Conservation (phyloP, 805 yeast species). For the Groenewaldozyma tartarivorans region DNA sequence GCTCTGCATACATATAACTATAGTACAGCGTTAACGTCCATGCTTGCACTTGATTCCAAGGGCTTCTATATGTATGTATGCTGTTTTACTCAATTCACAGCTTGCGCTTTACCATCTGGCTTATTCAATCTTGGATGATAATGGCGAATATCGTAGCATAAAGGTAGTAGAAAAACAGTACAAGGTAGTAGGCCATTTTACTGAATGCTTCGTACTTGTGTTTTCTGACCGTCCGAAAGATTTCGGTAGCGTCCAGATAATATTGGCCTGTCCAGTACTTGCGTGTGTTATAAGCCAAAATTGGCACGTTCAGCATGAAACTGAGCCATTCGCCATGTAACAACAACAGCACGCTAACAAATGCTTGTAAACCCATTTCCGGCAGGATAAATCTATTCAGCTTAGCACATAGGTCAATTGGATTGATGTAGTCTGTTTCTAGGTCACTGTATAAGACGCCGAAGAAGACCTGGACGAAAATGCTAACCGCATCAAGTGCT, state of each 20-base stretch:
- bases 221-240: conserved; percentile 83
- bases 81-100: not conserved
- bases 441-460: conserved; percentile 88
- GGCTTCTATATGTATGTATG: too few species aligned
- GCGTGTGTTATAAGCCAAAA: conserved; percentile 73
- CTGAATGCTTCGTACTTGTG: conserved; percentile 87
- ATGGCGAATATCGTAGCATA: conserved; percentile 93
- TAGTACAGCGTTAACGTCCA: too few species aligned
- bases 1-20: too few species aligned
- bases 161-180: conserved; percentile 89
- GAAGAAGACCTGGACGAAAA: conserved; percentile 84
- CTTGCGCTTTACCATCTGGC: not conserved
- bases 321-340: conserved; percentile 90
- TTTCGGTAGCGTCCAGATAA: conserved; percentile 92
- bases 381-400: conserved; percentile 80
- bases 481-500: conserved; percentile 69
- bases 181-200: conserved; percentile 82
- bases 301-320: conserved; percentile 74
- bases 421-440: conserved; percentile 81
- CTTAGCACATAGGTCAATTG: conserved; percentile 89
- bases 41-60: too few species aligned
- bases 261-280: conserved; percentile 73
- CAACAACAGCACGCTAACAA: conserved; percentile 59
- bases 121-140: too few species aligned
- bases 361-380: conserved; percentile 69